Evolutionary conservation across 176 grass and related monocot species (phyloP).

Genomic region (Oropetium thomaeum): DNA sequence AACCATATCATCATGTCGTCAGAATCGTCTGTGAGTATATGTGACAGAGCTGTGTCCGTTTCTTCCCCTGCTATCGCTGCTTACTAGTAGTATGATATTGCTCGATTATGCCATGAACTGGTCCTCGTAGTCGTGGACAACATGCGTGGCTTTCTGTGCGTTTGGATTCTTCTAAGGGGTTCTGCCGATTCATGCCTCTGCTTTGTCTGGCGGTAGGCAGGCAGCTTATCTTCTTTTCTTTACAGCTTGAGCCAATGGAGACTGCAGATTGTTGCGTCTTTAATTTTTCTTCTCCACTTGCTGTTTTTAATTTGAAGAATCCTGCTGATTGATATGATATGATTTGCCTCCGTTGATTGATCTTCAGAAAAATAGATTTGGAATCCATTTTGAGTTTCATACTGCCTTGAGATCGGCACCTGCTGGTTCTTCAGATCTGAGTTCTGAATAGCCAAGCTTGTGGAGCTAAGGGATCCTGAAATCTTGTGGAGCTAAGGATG

Average conservation of each 20-base stretch:
- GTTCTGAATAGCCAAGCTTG: neutral
- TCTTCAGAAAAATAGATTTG: neutral
- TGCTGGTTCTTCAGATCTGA: slow-evolving; percentile 14
- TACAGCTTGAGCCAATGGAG: slow-evolving; percentile 12
- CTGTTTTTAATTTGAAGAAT: neutral
- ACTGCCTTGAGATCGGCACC: neutral
- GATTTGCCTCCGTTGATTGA: neutral
- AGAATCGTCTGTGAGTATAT: slow-evolving; percentile 15
- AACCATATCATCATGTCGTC: slow-evolving; percentile 28
- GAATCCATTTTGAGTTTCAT: neutral
- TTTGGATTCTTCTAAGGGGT: slow-evolving; percentile 30
- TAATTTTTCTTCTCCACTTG: slow-evolving; percentile 10
- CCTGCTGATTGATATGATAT: neutral
- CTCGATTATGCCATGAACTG: slow-evolving; percentile 32
- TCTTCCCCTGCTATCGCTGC: slow-evolving; percentile 1
- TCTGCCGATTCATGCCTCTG: slow-evolving; percentile 8
- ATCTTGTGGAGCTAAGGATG: too few species aligned
- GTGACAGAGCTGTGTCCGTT: slow-evolving; percentile 12
- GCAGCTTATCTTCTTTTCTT: slow-evolving; percentile 30
- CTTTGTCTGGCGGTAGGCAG: slow-evolving; percentile 21
- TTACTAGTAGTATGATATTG: too few species aligned
- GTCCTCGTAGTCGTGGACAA: slow-evolving; percentile 9
- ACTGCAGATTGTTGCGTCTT: neutral
- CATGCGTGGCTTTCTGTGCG: slow-evolving; percentile 44
- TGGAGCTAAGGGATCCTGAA: neutral